Evolutionary conservation across 805 yeast species (phyloP).

Genomic region (Schizosaccharomyces pombe): DNA sequence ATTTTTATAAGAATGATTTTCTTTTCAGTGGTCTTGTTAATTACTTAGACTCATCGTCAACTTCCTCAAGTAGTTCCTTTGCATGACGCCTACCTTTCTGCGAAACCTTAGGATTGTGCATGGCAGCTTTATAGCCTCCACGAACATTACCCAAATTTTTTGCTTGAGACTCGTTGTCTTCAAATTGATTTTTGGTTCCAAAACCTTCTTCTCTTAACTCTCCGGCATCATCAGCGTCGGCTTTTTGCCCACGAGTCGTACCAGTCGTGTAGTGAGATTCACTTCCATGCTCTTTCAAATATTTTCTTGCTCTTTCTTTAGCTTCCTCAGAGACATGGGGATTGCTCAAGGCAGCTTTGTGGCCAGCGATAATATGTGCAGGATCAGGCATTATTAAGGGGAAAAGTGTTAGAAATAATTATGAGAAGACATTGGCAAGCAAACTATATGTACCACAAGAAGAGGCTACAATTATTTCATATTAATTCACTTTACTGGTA

Average conservation of each 20-base stretch:
- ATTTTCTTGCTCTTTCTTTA: slow-evolving; percentile 21
- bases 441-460: no score
- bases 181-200: background rate
- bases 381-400: background rate
- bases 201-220: background rate
- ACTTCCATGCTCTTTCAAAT: slow-evolving; percentile 1
- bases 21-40: no score
- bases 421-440: no score
- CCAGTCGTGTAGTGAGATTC: background rate
- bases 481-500: no score
- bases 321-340: slow-evolving; percentile 21
- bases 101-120: background rate
- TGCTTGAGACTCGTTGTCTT: background rate
- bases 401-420: no score
- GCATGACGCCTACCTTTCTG: background rate
- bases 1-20: no score
- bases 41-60: background rate
- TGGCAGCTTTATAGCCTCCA: slow-evolving; percentile 1
- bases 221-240: background rate
- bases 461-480: no score
- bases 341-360: slow-evolving; percentile 1
- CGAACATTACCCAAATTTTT: slow-evolving; percentile 1
- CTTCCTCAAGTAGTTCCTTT: background rate
- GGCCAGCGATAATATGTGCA: background rate
- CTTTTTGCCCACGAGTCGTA: background rate